Evolutionary conservation across 1,139 yeast genomes (phyloP), one percentile per base, ranked within the genome.

Genomic region (Suhomyces chickasaworum): DNA sequence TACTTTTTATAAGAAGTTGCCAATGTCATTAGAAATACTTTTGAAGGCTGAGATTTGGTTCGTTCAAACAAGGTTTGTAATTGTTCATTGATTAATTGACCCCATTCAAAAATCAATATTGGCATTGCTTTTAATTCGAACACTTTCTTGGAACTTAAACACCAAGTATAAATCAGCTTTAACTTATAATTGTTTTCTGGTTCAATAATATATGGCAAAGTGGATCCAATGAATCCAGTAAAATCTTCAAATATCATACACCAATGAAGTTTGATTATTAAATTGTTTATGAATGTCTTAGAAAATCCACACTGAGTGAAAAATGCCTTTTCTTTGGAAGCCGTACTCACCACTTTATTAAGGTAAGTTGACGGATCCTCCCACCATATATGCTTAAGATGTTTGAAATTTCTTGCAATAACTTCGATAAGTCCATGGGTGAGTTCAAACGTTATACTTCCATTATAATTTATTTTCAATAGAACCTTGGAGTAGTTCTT

Each of bases 251-350:
- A 69, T 1, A 72, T 54, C 39, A 64, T 53, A 13, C 37, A 46
- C 77, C 77, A 73, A 29, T 62, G 63, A 17, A 71, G 53, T 38
- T 59, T 58, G 10, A 46, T 36, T 16, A 61, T 48, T 22, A 71
- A 49, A 1, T 50, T 50, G 6, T 59, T 53, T 16, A 62, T 47
- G 43, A 68, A 66, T 2, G 42, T 44, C 9, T 47, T 48, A 1
- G 59, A 36, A n/a, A 57, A 61, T 1, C 68, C 69, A 48, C 72
- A 60, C 1, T 53, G 52, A 29, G 39, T 27, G 34, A 59, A 52
- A 39, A 56, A 53, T 3, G 39, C 44, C 7, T 51, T 42, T 18
- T 61, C 65, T 10, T 43, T 40, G 13, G 53, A 37, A 8, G 57
- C 40, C 16, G 36, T 48, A 7, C 29, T 34, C 9, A 61, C 52